These are phyloP conservation scores for Atkinsonella hypoxylon DNA, from an alignment of 2,329 filamentous ascomycete genomes.

Conservation along the genomic window DNA sequence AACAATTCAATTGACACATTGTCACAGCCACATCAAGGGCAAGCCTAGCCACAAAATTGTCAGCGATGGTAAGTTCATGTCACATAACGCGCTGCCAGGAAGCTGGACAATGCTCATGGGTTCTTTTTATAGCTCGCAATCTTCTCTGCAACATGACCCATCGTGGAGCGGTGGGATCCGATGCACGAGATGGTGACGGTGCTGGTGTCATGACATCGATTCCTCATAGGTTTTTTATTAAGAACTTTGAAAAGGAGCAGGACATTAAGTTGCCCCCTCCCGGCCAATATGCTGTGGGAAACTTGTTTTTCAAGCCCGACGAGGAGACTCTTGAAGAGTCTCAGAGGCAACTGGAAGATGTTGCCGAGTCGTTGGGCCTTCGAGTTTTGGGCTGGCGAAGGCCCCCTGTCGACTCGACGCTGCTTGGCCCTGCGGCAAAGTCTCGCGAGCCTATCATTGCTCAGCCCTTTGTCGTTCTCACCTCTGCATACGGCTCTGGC, in stretches of 20 bases:
- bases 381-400: slow-evolving; percentile 93
- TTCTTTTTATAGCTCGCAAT: slow-evolving; percentile 31
- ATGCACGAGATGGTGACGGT: slow-evolving; percentile 94
- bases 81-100: background rate
- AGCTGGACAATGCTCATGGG: slow-evolving; percentile 1
- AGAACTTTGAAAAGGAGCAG: slow-evolving; percentile 91
- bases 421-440: slow-evolving; percentile 83
- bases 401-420: slow-evolving; percentile 83
- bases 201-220: slow-evolving; percentile 99
- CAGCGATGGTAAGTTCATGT: slow-evolving; percentile 71
- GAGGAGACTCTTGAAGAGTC: slow-evolving; percentile 81
- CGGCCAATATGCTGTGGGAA: slow-evolving; percentile 93
- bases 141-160: slow-evolving; percentile 99
- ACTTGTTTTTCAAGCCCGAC: slow-evolving; percentile 97
- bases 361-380: slow-evolving; percentile 77
- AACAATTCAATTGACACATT: background rate
- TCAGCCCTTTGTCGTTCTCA: slow-evolving; percentile 87
- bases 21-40: slow-evolving; percentile 86
- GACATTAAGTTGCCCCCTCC: slow-evolving; percentile 74
- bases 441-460: slow-evolving; percentile 92
- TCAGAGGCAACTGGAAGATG: slow-evolving; percentile 84
- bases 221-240: slow-evolving; percentile 95
- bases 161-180: slow-evolving; percentile 92
- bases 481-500: slow-evolving; percentile 72
- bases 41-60: slow-evolving; percentile 96